Evolutionary conservation across 352 stramenopile genomes (phyloP), one percentile per base, ranked within the genome.

Genomic region (Phytophthora macrochlamydospora): DNA sequence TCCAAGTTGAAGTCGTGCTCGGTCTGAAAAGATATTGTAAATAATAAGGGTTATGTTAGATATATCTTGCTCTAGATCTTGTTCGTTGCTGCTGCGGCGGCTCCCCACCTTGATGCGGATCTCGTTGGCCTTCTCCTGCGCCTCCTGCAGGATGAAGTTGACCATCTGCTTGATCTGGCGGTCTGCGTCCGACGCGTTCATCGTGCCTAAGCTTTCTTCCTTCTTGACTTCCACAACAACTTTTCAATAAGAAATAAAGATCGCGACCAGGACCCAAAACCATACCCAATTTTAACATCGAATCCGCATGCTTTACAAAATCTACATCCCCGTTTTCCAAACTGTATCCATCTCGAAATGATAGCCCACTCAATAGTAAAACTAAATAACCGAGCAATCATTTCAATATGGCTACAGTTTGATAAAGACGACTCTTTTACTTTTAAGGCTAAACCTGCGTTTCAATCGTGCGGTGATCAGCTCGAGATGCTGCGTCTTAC

Each of bases 101-200:
- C 35, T 49, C 18, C 7, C 31, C 53, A 98, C 92, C 91, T 98
- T 98, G 51, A 99, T 97, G 74, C 93, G 93, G 73, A 99, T 99
- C 85, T 99, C 97, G 65, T 99, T 99, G 56, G 97, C 97, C 85
- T 99, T 99, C 83, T 99, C 97, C 67, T 99, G 96, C 50, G 97
- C 97, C 83, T 99, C 97, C 87, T 99, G 97, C 67, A 99, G 89
- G 81, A 99, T 99, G 83, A 99, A 99, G 75, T 99, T 99, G 70
- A 97, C 93, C 94, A 98, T 98, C 81, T 98, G 93, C 67, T 97
- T 92, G 80, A 98, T 98, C 79, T 93, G 87, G 60, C 87, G 85
- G 81, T 95, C 80, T 53, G 84, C 85, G 81, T 96, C 88, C 57
- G 71, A 84, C 50, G 82, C 79, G 76, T 91, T 96, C 88, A 96